A percentile compares a stretch with the other conserved stretches of the same genome.
These are phyloP conservation scores for Solanum aculeatissimum DNA, from an alignment of 305 asterid genomes.

Conservation along the genomic window DNA sequence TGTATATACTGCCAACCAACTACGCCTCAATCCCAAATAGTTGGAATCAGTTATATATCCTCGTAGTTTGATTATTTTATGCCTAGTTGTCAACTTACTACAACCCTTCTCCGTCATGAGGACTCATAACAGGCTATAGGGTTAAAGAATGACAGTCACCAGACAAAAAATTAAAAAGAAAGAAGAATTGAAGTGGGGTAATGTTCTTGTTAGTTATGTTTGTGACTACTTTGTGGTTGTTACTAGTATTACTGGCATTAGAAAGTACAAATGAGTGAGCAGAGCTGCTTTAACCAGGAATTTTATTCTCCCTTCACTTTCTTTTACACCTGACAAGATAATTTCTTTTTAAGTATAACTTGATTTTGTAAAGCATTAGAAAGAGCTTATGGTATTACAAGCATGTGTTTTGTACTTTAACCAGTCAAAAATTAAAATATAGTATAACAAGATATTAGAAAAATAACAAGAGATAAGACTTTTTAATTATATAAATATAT, in stretches of 20 bases:
- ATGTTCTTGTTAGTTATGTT: background rate
- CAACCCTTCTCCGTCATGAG: background rate
- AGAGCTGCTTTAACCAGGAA: background rate
- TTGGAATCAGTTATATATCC: background rate
- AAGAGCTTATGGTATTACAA: background rate
- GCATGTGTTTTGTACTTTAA: background rate
- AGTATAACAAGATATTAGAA: background rate
- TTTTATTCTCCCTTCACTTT: background rate
- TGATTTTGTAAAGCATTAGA: background rate
- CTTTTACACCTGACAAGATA: background rate
- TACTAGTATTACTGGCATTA: background rate
- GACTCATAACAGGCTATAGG: background rate
- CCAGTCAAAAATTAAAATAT: background rate
- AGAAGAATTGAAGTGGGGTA: background rate
- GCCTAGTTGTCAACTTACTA: background rate
- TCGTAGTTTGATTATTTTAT: background rate
- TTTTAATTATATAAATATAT: background rate
- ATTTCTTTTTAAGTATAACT: background rate
- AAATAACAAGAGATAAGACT: background rate
- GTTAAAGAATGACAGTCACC: background rate
- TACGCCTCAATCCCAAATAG: background rate
- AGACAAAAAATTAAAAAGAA: background rate
- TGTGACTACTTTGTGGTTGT: background rate
- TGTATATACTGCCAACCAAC: background rate
- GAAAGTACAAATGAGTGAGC: background rate